A percentile compares a stretch with the other conserved stretches of the same genome.
Evolutionary conservation across 257 asterid genomes (phyloP).

Genomic region (Solanum lignicaule): DNA sequence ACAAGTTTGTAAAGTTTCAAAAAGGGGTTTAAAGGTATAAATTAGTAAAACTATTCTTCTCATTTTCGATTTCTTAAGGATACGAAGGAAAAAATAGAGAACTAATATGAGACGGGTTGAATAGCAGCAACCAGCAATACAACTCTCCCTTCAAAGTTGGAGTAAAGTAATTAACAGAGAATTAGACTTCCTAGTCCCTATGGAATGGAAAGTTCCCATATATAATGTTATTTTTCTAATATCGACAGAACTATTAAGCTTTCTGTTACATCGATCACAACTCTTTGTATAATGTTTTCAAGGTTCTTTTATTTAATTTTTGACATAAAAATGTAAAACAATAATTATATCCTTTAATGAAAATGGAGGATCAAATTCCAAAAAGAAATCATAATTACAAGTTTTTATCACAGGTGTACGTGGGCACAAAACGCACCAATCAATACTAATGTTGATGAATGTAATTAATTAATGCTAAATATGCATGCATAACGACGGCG

Average conservation of each 20-base stretch:
- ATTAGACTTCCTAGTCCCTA: neutral
- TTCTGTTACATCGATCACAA: no score
- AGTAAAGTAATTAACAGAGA: neutral
- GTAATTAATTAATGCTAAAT: neutral
- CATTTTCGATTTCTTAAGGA: no score
- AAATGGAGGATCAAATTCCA: neutral
- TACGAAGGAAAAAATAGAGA: no score
- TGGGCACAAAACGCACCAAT: neutral
- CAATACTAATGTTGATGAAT: neutral
- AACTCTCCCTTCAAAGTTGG: neutral
- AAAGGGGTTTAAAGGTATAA: no score
- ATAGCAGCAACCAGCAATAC: neutral
- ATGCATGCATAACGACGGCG: constrained; percentile 21
- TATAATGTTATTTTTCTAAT: neutral
- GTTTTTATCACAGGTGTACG: neutral
- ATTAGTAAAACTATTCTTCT: no score
- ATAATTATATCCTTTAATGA: neutral
- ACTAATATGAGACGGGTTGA: neutral
- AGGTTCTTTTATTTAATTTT: neutral
- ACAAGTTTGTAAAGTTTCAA: neutral
- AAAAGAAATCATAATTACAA: neutral
- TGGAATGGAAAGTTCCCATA: neutral
- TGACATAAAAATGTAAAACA: neutral
- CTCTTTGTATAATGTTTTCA: no score
- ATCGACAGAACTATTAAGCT: no score